These are phyloP conservation scores for Xanthoconium separans DNA, from an alignment of 1,284 basidiomycete genomes.

Conservation along the genomic window DNA sequence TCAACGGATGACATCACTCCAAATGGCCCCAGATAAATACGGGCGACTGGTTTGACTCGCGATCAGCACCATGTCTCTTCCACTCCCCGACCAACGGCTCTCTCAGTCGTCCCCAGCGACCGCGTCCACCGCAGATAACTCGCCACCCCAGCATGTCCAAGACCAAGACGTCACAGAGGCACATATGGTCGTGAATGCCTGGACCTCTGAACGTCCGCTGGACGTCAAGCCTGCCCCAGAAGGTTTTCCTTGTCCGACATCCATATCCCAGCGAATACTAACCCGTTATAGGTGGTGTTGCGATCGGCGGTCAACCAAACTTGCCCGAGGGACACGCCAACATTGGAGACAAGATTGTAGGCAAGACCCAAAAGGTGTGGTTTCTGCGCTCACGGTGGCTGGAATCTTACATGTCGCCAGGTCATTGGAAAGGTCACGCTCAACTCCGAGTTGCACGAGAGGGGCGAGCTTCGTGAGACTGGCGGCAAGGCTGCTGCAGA, in stretches of 20 bases:
- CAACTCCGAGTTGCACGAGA: slow-evolving; percentile 53
- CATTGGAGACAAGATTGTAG: slow-evolving; percentile 49
- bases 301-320: slow-evolving; percentile 41
- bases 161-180: not conserved
- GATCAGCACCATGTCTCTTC: slow-evolving; percentile 9
- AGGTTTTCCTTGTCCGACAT: slow-evolving; percentile 28
- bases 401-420: slow-evolving; percentile 27
- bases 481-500: slow-evolving; percentile 49
- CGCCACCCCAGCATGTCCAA: not conserved
- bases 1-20: slow-evolving; percentile 15
- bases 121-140: not conserved
- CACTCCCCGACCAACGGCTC: not conserved
- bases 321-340: slow-evolving; percentile 42
- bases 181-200: slow-evolving; percentile 32
- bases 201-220: slow-evolving; percentile 40
- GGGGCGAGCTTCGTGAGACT: slow-evolving; percentile 53
- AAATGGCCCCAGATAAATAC: slow-evolving; percentile 19
- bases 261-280: not conserved
- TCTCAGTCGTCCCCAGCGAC: slow-evolving; percentile 12
- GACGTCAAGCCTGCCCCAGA: slow-evolving; percentile 38
- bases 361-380: slow-evolving; percentile 53
- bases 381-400: not conserved
- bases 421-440: slow-evolving; percentile 47
- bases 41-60: not conserved
- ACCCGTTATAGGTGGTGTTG: slow-evolving; percentile 39